Evolutionary conservation across 2,329 filamentous ascomycete species (phyloP), one percentile per base, ranked within the genome.

Genomic region (Macrophomina pseudophaseolina): DNA sequence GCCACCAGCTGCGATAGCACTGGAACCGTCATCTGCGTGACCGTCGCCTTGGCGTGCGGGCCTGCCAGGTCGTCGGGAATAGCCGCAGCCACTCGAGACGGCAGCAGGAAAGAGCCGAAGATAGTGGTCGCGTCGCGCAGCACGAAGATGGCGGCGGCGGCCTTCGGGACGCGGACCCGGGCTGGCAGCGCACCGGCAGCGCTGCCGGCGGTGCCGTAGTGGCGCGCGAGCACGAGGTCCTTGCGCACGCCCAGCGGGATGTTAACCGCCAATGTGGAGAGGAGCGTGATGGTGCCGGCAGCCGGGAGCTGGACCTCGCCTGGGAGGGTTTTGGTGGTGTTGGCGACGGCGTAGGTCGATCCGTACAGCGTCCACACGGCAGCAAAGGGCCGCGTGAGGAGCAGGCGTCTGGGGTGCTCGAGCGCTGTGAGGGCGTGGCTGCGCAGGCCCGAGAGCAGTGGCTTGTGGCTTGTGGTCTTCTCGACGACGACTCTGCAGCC

Each of bases 91-190:
- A 75, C 49, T 54, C 73, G 71, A 4, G 72, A 70, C 5, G 74
- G 71, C n/a, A 76, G 49, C 8, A 70, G 75, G 48, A 75, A 71
- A 5, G 73, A 74, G 52, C 72, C 74, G 30, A 74, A 72, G 49
- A 76, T 73, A n/a, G 74, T 75, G 51, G 74, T 69, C 4, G 72
- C 71, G 58, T 75, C 74, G 54, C 74, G 73, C 23, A 73, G 62
- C 42, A 74, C 72, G 63, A 74, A 76, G 12, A 72, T 71, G 14
- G 72, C 68, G 40, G 68, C 71, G 1, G 73, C 71, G 16, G 69
- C 67, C 38, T 65, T 68, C 18, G 65, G 65, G 33, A 67, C 35
- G 12, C 6, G 32, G 4, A 12, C 14, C 33, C 28, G 51, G 4
- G 18, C 11, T 8, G 66, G 60, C 5, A 49, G 33, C 5, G 12